Conservation (phyloP, 2,329 filamentous ascomycete species). For the Diaporthe sp. region DNA sequence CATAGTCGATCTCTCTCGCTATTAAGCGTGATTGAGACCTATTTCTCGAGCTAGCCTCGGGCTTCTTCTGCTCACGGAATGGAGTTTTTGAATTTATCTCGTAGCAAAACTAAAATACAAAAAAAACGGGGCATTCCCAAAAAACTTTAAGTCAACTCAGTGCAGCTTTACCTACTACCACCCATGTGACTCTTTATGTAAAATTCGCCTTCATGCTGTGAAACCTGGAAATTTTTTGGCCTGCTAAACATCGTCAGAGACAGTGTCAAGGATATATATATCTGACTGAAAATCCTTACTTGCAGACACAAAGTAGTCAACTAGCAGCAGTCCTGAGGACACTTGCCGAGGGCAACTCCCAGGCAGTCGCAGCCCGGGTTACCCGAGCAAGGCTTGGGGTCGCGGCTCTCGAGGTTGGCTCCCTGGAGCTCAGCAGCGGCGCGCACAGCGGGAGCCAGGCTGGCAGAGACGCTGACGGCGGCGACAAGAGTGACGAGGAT, state of each 20-base stretch:
- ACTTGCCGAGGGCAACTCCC: not conserved
- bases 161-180: not conserved
- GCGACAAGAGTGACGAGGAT: constrained; percentile 10
- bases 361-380: constrained; percentile 13
- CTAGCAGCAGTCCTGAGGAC: constrained; percentile 3
- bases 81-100: not conserved
- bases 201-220: not conserved
- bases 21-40: not conserved
- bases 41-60: not conserved
- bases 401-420: not conserved
- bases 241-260: not conserved
- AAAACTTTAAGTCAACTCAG: not conserved
- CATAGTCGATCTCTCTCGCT: too few species aligned
- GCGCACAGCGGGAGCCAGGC: constrained; percentile 15
- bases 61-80: not conserved
- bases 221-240: not conserved
- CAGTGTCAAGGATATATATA: too few species aligned
- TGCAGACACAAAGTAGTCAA: too few species aligned
- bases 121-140: not conserved
- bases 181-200: not conserved
- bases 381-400: constrained; percentile 22
- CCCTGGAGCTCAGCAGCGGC: constrained; percentile 8
- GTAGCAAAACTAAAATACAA: not conserved
- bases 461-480: constrained; percentile 15
- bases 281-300: not conserved